Evolutionary conservation across 2,329 filamentous ascomycete genomes (phyloP).

Genomic region (Penicillium sumatraense): DNA sequence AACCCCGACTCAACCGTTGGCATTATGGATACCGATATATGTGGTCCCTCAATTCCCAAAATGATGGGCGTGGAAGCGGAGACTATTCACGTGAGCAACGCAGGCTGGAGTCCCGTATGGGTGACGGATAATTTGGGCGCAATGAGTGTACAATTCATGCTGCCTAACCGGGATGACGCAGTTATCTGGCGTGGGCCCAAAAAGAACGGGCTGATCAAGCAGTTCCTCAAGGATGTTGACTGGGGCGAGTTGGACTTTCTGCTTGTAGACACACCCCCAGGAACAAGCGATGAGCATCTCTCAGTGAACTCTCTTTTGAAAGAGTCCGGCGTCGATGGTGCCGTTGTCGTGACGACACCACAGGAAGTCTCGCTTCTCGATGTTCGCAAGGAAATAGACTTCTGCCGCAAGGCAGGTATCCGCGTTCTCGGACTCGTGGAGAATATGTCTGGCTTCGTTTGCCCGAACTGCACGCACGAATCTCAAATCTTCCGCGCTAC

Average conservation of each 20-base stretch:
- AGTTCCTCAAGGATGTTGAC: slow-evolving; percentile 96
- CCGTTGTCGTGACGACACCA: slow-evolving; percentile 90
- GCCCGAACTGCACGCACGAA: slow-evolving; percentile 82
- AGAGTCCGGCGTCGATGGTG: slow-evolving; percentile 89
- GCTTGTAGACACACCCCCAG: slow-evolving; percentile 92
- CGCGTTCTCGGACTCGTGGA: slow-evolving; percentile 86
- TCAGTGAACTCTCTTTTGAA: slow-evolving; percentile 91
- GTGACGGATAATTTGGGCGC: slow-evolving; percentile 91
- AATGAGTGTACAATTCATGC: slow-evolving; percentile 98
- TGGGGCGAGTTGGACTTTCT: slow-evolving; percentile 96
- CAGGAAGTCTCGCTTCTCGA: slow-evolving; percentile 93
- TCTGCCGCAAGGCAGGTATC: slow-evolving; percentile 93
- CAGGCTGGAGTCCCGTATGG: slow-evolving; percentile 95
- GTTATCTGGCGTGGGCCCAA: slow-evolving; percentile 98
- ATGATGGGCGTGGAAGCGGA: slow-evolving; percentile 98
- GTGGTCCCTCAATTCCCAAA: slow-evolving; percentile 93
- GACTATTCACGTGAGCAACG: slow-evolving; percentile 86
- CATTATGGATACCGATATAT: slow-evolving; percentile 98
- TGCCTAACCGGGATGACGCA: slow-evolving; percentile 89
- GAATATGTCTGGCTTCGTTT: slow-evolving; percentile 98
- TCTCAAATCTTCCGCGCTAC: slow-evolving; percentile 87
- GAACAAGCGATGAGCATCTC: slow-evolving; percentile 93
- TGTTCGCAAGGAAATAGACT: slow-evolving; percentile 96
- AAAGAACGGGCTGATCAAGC: slow-evolving; percentile 98
- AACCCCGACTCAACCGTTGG: slow-evolving; percentile 81